Conservation (phyloP, 306 rosid species). For the Gillenia trifoliata region DNA sequence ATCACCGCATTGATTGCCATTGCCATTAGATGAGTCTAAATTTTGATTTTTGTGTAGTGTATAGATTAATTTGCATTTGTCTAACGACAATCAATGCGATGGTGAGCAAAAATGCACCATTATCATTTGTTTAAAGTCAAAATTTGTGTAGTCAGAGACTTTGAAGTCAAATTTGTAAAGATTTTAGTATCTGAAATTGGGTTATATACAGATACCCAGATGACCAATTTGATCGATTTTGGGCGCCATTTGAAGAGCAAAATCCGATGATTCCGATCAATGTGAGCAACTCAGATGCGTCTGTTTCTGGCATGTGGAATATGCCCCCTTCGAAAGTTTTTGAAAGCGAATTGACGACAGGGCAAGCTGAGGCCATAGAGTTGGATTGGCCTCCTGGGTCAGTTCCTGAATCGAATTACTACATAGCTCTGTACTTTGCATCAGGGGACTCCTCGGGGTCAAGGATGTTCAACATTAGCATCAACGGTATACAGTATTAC, state of each 20-base stretch:
- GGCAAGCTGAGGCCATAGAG: slow-evolving; percentile 39
- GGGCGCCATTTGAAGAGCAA: slow-evolving; percentile 53
- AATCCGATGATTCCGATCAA: slow-evolving; percentile 19
- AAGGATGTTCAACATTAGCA: slow-evolving; percentile 49
- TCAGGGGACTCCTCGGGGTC: slow-evolving; percentile 34
- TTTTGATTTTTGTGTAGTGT: not conserved
- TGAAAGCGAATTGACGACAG: slow-evolving; percentile 47
- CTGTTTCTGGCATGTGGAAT: slow-evolving; percentile 85
- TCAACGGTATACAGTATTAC: slow-evolving; percentile 61
- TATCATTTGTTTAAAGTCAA: not conserved
- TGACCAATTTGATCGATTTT: slow-evolving; percentile 74
- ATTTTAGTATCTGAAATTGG: slow-evolving; percentile 1
- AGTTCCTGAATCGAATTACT: slow-evolving; percentile 51
- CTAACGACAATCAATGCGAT: not conserved
- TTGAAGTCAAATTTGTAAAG: not conserved
- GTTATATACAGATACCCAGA: slow-evolving; percentile 61
- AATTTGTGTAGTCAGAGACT: not conserved
- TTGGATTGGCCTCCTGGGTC: slow-evolving; percentile 61
- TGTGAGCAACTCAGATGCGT: slow-evolving; percentile 39
- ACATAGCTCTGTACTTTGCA: slow-evolving; percentile 80
- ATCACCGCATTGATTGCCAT: not conserved
- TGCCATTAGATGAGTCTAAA: not conserved
- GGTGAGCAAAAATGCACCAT: not conserved
- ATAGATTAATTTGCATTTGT: not conserved
- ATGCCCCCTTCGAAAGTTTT: slow-evolving; percentile 67